These are phyloP conservation scores for Cyathus olla DNA, from an alignment of 1,284 basidiomycete species.

Conservation along the genomic window DNA sequence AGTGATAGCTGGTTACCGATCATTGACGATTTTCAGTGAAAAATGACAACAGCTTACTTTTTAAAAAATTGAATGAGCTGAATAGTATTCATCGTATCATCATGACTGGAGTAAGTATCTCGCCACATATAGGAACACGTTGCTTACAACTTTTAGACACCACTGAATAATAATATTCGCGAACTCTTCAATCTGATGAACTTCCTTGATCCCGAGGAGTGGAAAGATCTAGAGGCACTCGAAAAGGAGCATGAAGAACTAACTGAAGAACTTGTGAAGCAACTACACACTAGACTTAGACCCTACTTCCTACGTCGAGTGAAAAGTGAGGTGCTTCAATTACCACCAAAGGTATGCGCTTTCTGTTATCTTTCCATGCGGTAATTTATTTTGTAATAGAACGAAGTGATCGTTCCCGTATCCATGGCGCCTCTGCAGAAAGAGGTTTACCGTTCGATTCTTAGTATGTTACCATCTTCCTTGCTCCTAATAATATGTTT, in stretches of 20 bases:
- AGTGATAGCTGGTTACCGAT: slow-evolving; percentile 4
- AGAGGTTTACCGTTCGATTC: slow-evolving; percentile 87
- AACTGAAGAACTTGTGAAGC: slow-evolving; percentile 81
- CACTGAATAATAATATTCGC: slow-evolving; percentile 95
- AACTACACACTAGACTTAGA: slow-evolving; percentile 82
- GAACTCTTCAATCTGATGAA: slow-evolving; percentile 97
- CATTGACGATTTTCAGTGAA: slow-evolving; percentile 68
- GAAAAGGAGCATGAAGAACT: slow-evolving; percentile 82
- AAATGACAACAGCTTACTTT: slow-evolving; percentile 83
- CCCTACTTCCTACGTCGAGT: slow-evolving; percentile 95
- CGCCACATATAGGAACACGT: too few relatives aligned
- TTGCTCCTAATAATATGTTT: not conserved
- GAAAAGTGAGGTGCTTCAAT: slow-evolving; percentile 92
- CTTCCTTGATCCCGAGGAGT: slow-evolving; percentile 86
- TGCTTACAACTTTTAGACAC: slow-evolving; percentile 67
- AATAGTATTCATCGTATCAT: slow-evolving; percentile 87
- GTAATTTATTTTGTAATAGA: slow-evolving; percentile 53
- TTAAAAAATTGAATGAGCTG: slow-evolving; percentile 86
- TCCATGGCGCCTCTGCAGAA: slow-evolving; percentile 92
- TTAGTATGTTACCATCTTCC: slow-evolving; percentile 59
- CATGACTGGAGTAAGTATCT: slow-evolving; percentile 81
- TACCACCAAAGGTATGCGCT: slow-evolving; percentile 86
- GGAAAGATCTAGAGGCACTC: slow-evolving; percentile 79
- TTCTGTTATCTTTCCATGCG: slow-evolving; percentile 2
- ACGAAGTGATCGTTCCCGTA: slow-evolving; percentile 92